These are phyloP conservation scores for Tritrichomonas musculus DNA, from an alignment of 208 protist species.

Conservation along the genomic window DNA sequence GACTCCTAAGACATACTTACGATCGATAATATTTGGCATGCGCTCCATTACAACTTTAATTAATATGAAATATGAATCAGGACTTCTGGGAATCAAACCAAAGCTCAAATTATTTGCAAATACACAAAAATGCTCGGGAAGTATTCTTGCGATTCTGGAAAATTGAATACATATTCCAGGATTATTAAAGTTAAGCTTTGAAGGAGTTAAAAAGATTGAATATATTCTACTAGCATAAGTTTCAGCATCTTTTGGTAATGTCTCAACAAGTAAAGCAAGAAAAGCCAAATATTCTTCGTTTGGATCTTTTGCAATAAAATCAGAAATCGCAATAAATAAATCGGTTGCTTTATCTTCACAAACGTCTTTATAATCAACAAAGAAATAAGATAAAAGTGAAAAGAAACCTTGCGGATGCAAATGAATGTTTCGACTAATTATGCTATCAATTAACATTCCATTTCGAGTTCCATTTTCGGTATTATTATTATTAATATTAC, in stretches of 20 bases:
- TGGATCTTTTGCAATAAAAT: not conserved
- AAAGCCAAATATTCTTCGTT: not conserved
- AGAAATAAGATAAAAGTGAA: not conserved
- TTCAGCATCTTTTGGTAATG: not conserved
- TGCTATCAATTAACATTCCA: too few relatives aligned
- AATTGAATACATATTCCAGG: not conserved
- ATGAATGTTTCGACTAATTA: too few relatives aligned
- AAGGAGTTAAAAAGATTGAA: not conserved
- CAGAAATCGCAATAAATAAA: not conserved
- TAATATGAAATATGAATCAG: not conserved
- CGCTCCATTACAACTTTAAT: not conserved
- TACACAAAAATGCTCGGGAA: not conserved
- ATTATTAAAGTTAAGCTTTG: not conserved
- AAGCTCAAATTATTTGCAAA: not conserved
- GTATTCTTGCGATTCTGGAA: not conserved
- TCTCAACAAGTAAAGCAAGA: not conserved
- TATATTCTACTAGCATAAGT: not conserved
- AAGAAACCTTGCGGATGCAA: not conserved
- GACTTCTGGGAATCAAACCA: not conserved
- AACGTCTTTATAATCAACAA: not conserved
- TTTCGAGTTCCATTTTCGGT: not conserved
- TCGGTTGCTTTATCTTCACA: not conserved
- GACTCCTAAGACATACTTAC: not conserved
- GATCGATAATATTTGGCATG: not conserved
- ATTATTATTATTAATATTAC: too few relatives aligned